Evolutionary conservation across 352 stramenopile species (phyloP), one percentile per base, ranked within the genome.

Genomic region (Thraustotheca clavata): DNA sequence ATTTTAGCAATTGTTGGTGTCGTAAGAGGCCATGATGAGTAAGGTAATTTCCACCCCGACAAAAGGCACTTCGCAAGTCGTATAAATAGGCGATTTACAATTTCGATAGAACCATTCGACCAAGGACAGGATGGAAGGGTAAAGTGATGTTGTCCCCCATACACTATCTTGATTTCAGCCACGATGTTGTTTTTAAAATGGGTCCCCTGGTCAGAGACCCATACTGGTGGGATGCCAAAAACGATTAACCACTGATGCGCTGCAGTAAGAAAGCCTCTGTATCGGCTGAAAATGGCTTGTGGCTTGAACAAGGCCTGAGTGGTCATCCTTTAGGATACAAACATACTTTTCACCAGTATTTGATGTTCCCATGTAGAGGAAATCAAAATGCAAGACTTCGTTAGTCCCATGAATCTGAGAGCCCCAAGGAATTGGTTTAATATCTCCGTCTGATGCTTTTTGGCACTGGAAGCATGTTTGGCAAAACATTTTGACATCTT

Each of bases 171-270:
- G 16, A n/a, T 43, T 20, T 43, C 38, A 18, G 16, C 38, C 24
- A 61, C 29, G 24, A 48, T 38, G 8, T 61, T 34, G 20, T 61
- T 61, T 27, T 61, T 61, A 59, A 61, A 61, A 22, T 61, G 52
- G 6, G 52, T 61, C 18, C 52, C 52, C 34, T 61, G 52, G 29
- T 61, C 52, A 5, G 52, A 61, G 9, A 61, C 49, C 49, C 49
- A 59, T 43, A 27, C 20, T 1, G 47, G 38, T 20, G 16, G 16
- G 1, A 27, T 1, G 14, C 22, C n/a, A n/a, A 43, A 43, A 16
- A 43, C 16, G 38, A 18, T 20, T 16, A 43, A 43, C 38, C 38
- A 16, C 16, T 20, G 38, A 20, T 43, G 38, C 20, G 38, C 38
- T 20, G 38, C 38, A 20, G 16, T 43, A 16, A 43, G 38, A 43